phyloP scores from a whole-genome alignment of 2,329 filamentous ascomycete genomes.

The Paecilomyces variotii region DNA sequence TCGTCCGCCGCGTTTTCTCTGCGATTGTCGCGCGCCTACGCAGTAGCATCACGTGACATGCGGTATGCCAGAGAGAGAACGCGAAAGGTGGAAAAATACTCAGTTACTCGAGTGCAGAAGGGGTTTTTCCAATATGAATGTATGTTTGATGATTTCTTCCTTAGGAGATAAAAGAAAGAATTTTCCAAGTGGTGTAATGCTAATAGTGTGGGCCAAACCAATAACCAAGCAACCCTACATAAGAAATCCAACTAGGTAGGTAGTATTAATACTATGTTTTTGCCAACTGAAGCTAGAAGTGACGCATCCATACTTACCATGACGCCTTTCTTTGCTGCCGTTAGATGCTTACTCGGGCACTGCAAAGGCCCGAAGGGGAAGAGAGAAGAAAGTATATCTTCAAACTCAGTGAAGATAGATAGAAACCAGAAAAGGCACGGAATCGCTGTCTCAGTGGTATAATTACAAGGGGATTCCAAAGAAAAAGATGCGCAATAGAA shows the following conservation, averaged over 20 bases:
- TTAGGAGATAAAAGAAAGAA: neutral
- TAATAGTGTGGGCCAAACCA: neutral
- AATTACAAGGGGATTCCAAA: constrained; percentile 9
- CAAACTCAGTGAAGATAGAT: constrained; percentile 9
- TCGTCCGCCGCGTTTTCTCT: neutral
- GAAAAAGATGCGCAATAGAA: constrained; percentile 14
- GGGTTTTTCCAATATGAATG: neutral
- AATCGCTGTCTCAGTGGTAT: constrained; percentile 6
- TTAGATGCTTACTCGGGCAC: neutral
- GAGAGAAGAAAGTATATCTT: constrained; percentile 12
- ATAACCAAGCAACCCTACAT: neutral
- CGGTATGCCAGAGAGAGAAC: neutral
- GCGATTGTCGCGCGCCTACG: neutral
- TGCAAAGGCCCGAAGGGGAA: neutral
- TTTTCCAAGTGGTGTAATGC: neutral
- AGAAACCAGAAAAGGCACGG: constrained; percentile 8
- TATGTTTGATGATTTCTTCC: neutral
- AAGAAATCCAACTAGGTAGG: neutral
- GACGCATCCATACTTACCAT: constrained; percentile 4
- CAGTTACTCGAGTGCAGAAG: neutral
- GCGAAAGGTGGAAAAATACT: neutral
- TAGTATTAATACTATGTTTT: neutral
- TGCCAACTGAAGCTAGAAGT: neutral
- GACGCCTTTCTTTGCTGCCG: constrained; percentile 12
- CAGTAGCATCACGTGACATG: neutral